Evolutionary conservation across 2,329 filamentous ascomycete genomes (phyloP).

Genomic region (Aspergillus sclerotialis): DNA sequence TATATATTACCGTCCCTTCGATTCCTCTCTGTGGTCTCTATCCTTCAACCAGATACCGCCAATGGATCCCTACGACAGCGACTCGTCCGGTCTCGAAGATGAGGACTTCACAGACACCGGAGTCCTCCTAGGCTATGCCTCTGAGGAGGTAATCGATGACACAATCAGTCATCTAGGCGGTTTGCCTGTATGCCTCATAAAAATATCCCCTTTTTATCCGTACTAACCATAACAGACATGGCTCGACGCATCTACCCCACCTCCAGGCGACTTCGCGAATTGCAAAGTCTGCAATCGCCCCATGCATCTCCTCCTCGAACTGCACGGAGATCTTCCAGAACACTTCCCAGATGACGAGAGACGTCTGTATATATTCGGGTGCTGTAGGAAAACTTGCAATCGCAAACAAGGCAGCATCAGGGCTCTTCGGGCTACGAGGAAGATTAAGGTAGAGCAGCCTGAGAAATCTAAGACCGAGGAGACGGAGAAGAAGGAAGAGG

Average conservation of each 20-base stretch:
- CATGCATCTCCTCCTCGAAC: slow-evolving; percentile 79
- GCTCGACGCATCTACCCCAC: slow-evolving; percentile 64
- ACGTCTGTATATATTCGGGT: slow-evolving; percentile 79
- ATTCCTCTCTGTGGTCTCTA: no score
- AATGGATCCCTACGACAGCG: slow-evolving; percentile 80
- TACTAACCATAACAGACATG: no score
- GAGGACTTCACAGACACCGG: slow-evolving; percentile 58
- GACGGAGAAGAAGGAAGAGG: slow-evolving; percentile 3
- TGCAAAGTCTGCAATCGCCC: slow-evolving; percentile 81
- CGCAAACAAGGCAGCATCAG: slow-evolving; percentile 77
- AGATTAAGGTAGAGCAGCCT: slow-evolving; percentile 27
- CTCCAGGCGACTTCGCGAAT: slow-evolving; percentile 69
- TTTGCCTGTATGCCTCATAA: slow-evolving; percentile 71
- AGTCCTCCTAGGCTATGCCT: slow-evolving; percentile 84
- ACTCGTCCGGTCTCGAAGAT: slow-evolving; percentile 65
- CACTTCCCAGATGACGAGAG: slow-evolving; percentile 81
- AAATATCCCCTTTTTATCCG: no score
- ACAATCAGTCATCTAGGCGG: slow-evolving; percentile 83
- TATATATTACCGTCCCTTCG: neutral
- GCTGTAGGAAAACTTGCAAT: slow-evolving; percentile 69
- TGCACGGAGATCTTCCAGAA: slow-evolving; percentile 84
- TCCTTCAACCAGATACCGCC: no score
- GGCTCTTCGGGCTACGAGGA: slow-evolving; percentile 62
- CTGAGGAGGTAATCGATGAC: slow-evolving; percentile 71
- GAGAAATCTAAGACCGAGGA: slow-evolving; percentile 13